A percentile compares a stretch with the other conserved stretches of the same genome.
These are phyloP conservation scores for Sporothrix mexicana DNA, from an alignment of 2,329 filamentous ascomycete genomes.

Conservation along the genomic window DNA sequence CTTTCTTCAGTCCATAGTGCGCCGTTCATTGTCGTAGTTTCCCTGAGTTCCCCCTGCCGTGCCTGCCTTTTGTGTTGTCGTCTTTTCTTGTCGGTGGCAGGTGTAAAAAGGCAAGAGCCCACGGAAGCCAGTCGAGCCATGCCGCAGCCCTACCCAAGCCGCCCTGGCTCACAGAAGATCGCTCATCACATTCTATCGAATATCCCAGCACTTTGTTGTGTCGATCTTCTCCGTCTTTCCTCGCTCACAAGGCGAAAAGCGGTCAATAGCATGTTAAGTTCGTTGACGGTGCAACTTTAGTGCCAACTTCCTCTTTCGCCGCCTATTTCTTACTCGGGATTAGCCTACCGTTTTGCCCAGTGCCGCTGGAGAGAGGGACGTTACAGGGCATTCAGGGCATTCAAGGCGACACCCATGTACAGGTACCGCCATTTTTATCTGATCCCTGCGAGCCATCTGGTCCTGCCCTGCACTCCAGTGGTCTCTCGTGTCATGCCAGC, in stretches of 20 bases:
- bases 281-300: not conserved
- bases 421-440: conserved; percentile 6
- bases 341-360: not conserved
- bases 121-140: not conserved
- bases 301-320: not conserved
- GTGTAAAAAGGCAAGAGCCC: conserved; percentile 11
- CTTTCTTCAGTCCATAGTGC: not conserved
- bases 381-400: too few relatives aligned
- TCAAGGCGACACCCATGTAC: conserved; percentile 5
- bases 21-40: not conserved
- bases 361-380: too few relatives aligned
- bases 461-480: not conserved
- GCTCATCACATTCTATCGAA: not conserved
- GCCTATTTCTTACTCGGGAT: not conserved
- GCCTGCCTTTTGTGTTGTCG: not conserved
- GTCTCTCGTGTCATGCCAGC: conserved; percentile 3
- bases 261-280: not conserved
- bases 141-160: not conserved
- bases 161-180: not conserved
- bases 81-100: not conserved
- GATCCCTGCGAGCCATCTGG: not conserved
- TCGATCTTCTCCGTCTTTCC: not conserved
- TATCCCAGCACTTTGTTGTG: not conserved
- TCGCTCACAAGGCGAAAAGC: not conserved
- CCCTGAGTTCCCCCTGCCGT: not conserved